Base-by-base conservation (phyloP, 495 filamentous ascomycete genomes). In the Xylaria palmicola region DNA sequence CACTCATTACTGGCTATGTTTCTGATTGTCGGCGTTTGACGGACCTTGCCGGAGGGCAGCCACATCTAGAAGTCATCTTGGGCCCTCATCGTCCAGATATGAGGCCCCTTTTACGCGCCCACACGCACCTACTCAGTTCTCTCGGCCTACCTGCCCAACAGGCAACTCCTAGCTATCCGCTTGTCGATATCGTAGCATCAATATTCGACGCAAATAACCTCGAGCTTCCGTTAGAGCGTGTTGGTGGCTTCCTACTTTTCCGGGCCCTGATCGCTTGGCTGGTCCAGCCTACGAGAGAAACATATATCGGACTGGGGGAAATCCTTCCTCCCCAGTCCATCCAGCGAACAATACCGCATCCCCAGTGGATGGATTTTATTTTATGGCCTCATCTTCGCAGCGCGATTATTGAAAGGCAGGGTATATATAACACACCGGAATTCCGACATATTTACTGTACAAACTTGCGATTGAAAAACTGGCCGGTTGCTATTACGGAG, bases 291-390 rank as follows among this genome's bases (percentile, higher is more conserved):
- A 69, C 51, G 20, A 54, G 57, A 41, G 41, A 61, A 19, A 70
- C 64, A 37, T 70, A 67, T 45, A 52, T 65, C 34, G 39, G 49
- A n/a, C 52, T 74, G 12, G 60, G 69, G 29, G 61, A 64, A 17
- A 68, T 70, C 54, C 61, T 69, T 44, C 50, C 63, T 7, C 68
- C 70, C 2, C 52, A 53, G 8, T 54, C 62, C 9, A 67, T 50
- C 30, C 68, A 74, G 48, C 57, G 67, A 17, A 41, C 45, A 13
- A 67, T 68, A 39, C 54, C 66, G 1, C 74, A 74, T 47, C 66
- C 63, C 8, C 62, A 65, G 12, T 74, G 68, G 68, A 71, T 75
- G 56, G 72, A 74, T 64, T 62, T 67, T 13, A 61, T 69, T 27
- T 64, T 70, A 10, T 70, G 65, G 68, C 59, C 62, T 9, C 56